Evolutionary conservation across 495 filamentous ascomycete genomes (phyloP).

Genomic region (Trichoderma parareesei): DNA sequence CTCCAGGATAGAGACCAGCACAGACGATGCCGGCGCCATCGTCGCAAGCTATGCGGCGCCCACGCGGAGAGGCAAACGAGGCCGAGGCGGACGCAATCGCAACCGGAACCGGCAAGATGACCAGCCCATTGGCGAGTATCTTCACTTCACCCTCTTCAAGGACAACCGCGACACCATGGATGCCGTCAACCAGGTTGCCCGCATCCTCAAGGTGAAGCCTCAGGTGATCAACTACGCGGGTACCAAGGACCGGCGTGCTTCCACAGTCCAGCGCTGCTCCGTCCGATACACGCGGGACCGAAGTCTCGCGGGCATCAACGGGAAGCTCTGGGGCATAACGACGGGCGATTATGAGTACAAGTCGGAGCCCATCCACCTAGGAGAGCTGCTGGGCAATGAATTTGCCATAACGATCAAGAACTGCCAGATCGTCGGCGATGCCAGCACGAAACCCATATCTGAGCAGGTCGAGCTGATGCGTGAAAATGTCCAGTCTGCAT

Average conservation of each 20-base stretch:
- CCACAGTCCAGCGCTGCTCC: constrained; percentile 78
- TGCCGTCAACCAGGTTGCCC: constrained; percentile 62
- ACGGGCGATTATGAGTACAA: constrained; percentile 75
- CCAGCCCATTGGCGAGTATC: constrained; percentile 60
- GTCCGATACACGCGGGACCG: constrained; percentile 56
- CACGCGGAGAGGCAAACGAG: constrained; percentile 25
- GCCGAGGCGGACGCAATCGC: constrained; percentile 23
- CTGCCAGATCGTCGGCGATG: constrained; percentile 52
- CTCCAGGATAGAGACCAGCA: constrained; percentile 25
- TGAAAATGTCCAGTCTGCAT: constrained; percentile 27
- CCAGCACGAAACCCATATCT: constrained; percentile 29
- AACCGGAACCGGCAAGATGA: constrained; percentile 12
- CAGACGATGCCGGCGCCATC: constrained; percentile 20
- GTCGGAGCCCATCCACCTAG: constrained; percentile 61
- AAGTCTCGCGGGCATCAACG: constrained; percentile 54
- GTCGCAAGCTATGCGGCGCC: background rate
- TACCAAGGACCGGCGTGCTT: constrained; percentile 87
- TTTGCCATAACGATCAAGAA: constrained; percentile 86
- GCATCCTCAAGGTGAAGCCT: constrained; percentile 56
- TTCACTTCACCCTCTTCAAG: constrained; percentile 94
- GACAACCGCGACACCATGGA: constrained; percentile 99
- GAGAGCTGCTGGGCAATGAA: constrained; percentile 80
- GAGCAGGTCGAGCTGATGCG: constrained; percentile 29
- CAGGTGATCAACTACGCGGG: constrained; percentile 78
- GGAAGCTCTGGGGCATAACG: constrained; percentile 49